A percentile compares a stretch with the other conserved stretches of the same genome.
Evolutionary conservation across 1,139 yeast genomes (phyloP).

Genomic region (Candida sanyaensis): DNA sequence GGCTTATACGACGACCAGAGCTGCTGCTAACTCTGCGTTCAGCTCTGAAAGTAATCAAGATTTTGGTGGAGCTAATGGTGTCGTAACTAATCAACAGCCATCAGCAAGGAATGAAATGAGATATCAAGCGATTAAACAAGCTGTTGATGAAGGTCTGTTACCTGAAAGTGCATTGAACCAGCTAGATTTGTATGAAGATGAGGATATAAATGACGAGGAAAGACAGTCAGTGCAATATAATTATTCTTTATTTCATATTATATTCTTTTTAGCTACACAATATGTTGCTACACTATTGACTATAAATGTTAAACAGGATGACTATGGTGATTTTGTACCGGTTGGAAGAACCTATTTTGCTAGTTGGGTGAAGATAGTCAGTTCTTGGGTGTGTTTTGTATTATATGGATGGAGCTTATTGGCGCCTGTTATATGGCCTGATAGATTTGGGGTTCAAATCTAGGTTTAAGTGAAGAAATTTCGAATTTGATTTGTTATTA

Average conservation of each 20-base stretch:
- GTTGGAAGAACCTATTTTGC: constrained; percentile 97
- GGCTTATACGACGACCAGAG: constrained; percentile 96
- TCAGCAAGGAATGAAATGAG: constrained; percentile 71
- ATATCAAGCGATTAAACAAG: constrained; percentile 85
- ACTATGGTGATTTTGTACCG: constrained; percentile 87
- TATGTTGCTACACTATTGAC: constrained; percentile 94
- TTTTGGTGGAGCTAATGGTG: constrained; percentile 7
- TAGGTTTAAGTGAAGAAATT: constrained; percentile 11
- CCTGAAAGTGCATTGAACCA: constrained; percentile 91
- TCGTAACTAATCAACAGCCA: constrained; percentile 50
- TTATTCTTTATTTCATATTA: constrained; percentile 84
- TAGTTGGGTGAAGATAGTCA: constrained; percentile 89
- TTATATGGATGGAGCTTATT: constrained; percentile 88
- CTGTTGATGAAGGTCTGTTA: constrained; percentile 90
- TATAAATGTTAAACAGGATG: constrained; percentile 84
- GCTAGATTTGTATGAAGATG: constrained; percentile 58
- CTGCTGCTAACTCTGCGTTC: constrained; percentile 81
- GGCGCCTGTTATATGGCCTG: constrained; percentile 92
- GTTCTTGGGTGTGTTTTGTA: constrained; percentile 89
- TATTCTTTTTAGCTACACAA: constrained; percentile 94
- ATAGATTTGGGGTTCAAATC: constrained; percentile 59
- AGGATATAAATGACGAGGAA: constrained; percentile 58
- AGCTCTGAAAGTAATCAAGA: constrained; percentile 20
- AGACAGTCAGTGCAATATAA: constrained; percentile 74
- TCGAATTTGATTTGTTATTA: neutral